Evolutionary conservation across 2,329 filamentous ascomycete genomes (phyloP).

Genomic region (Claviceps sorghi): DNA sequence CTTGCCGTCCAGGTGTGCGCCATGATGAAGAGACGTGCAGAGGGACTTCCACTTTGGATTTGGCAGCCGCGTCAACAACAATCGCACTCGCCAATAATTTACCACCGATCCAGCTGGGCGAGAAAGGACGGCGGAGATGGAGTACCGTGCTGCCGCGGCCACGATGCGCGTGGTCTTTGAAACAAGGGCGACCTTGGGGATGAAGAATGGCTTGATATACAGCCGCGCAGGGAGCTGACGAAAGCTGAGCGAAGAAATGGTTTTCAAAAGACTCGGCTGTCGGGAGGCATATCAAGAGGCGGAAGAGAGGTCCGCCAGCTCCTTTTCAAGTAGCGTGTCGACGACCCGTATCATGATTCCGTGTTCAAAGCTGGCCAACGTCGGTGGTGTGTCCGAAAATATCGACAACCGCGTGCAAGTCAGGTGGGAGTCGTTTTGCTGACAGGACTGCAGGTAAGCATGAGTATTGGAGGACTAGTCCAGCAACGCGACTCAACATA

Average conservation of each 20-base stretch:
- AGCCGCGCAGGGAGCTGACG: background rate
- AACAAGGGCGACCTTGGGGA: background rate
- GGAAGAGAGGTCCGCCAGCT: conserved; percentile 30
- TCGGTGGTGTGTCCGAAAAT: conserved; percentile 55
- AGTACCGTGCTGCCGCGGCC: background rate
- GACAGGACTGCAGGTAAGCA: background rate
- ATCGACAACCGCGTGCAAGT: conserved; percentile 47
- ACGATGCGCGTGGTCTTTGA: background rate
- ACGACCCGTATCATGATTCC: conserved; percentile 50
- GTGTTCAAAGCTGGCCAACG: conserved; percentile 29
- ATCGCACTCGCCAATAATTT: background rate
- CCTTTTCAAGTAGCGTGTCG: conserved; percentile 54
- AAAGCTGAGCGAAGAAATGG: background rate
- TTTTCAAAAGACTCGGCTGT: conserved; percentile 30
- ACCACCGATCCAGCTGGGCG: background rate
- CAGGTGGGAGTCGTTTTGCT: background rate
- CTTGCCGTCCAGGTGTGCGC: background rate
- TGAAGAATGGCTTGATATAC: background rate
- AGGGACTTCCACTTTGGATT: background rate
- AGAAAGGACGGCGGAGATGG: background rate
- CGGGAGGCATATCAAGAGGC: conserved; percentile 43
- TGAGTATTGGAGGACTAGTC: too few relatives aligned
- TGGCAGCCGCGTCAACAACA: background rate
- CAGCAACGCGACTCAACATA: conserved; percentile 2
- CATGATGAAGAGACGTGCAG: background rate